Evolutionary conservation across 2,329 filamentous ascomycete species (phyloP).

Genomic region (Ophiocordyceps robertsii): DNA sequence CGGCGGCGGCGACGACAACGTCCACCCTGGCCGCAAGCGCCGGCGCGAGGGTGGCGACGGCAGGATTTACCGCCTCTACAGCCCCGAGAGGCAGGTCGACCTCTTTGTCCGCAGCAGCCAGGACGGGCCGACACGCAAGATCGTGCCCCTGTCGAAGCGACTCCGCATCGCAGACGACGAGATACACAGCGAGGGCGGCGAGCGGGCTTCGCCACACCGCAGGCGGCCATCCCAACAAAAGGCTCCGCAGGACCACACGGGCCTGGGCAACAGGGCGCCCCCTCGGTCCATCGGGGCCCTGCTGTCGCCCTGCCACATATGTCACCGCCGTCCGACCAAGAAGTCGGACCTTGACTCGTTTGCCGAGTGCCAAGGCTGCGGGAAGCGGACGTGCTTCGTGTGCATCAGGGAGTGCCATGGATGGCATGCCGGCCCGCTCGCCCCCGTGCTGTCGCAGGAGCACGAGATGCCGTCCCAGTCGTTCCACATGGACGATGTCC

Average conservation of each 20-base stretch:
- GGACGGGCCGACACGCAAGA: slow-evolving; percentile 14
- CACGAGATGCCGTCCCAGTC: slow-evolving; percentile 27
- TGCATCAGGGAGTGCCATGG: slow-evolving; percentile 52
- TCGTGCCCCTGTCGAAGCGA: slow-evolving; percentile 17
- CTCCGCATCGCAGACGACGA: slow-evolving; percentile 14
- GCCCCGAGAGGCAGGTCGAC: slow-evolving; percentile 11
- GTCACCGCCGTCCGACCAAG: slow-evolving; percentile 49
- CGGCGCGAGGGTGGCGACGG: slow-evolving; percentile 14
- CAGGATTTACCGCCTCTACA: slow-evolving; percentile 11
- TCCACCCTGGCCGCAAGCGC: slow-evolving; percentile 19
- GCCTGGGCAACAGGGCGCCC: slow-evolving; percentile 2
- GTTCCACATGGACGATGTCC: slow-evolving; percentile 36
- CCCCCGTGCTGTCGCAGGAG: slow-evolving; percentile 15
- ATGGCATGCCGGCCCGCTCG: slow-evolving; percentile 16
- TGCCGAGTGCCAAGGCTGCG: slow-evolving; percentile 49
- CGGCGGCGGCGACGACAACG: slow-evolving; percentile 9
- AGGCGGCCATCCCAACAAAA: slow-evolving; percentile 13
- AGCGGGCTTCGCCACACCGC: slow-evolving; percentile 7
- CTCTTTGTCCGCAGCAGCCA: slow-evolving; percentile 13
- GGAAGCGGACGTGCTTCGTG: slow-evolving; percentile 51
- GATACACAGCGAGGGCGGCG: slow-evolving; percentile 6
- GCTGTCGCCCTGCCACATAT: slow-evolving; percentile 51
- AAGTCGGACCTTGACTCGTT: slow-evolving; percentile 54
- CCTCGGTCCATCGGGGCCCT: slow-evolving; percentile 8
- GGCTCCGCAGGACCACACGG: slow-evolving; percentile 8